Percentiles rank a stretch among this genome's conserved stretches.
Evolutionary conservation across 495 filamentous ascomycete genomes (phyloP).

Genomic region (Penicillium maclennaniae): DNA sequence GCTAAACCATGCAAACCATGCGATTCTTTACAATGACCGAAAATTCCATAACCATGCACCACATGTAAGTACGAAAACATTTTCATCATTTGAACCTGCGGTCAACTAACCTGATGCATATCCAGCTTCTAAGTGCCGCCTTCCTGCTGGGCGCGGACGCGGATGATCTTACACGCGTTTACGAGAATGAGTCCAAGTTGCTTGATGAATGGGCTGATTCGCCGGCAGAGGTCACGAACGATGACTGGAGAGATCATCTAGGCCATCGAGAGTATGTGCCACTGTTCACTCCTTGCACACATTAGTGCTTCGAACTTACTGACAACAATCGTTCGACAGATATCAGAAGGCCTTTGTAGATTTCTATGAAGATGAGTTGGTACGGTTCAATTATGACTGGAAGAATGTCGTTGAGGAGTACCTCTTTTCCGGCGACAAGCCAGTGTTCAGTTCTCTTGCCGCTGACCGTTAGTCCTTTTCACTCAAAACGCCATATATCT

Average conservation of each 20-base stretch:
- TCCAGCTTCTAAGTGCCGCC: conserved; percentile 68
- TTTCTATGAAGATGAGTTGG: conserved; percentile 87
- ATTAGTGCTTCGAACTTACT: neutral
- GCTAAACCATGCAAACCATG: conserved; percentile 86
- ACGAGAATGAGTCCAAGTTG: conserved; percentile 65
- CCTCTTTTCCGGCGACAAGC: conserved; percentile 69
- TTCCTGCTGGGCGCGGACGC: conserved; percentile 75
- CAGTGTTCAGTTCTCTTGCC: conserved; percentile 73
- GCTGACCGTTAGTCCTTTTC: conserved; percentile 61
- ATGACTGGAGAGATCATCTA: conserved; percentile 84
- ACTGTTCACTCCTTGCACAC: neutral
- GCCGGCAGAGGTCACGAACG: conserved; percentile 72
- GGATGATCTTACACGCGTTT: conserved; percentile 69
- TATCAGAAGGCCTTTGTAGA: conserved; percentile 90
- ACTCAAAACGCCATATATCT: neutral
- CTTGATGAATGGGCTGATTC: conserved; percentile 83
- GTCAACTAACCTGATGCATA: conserved; percentile 16
- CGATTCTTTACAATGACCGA: conserved; percentile 72
- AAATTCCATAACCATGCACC: conserved; percentile 84
- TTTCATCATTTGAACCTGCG: no score
- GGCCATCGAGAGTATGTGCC: conserved; percentile 57
- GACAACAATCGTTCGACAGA: conserved; percentile 26
- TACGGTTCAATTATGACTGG: conserved; percentile 77
- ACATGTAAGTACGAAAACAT: conserved; percentile 53
- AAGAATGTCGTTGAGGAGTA: conserved; percentile 70